Conservation (phyloP, 1,139 yeast species). For the Wickerhamiella pararugosa region DNA sequence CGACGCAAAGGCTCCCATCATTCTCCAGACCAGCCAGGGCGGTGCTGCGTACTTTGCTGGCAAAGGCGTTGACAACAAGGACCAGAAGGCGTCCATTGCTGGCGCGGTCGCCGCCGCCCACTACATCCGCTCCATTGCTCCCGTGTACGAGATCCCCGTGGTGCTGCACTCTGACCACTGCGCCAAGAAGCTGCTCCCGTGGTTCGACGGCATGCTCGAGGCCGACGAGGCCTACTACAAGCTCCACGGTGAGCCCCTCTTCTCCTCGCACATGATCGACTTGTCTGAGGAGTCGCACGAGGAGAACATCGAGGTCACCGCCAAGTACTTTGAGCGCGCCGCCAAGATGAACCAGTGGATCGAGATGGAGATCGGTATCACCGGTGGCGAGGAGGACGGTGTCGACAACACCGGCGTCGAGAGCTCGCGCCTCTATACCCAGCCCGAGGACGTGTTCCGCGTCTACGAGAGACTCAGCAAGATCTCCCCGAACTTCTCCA, state of each 20-base stretch:
- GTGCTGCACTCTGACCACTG: constrained; percentile 97
- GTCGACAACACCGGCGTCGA: constrained; percentile 93
- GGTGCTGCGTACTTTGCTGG: constrained; percentile 99
- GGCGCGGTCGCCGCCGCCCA: constrained; percentile 98
- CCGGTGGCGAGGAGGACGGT: constrained; percentile 99
- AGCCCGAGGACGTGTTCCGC: constrained; percentile 86
- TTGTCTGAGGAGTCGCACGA: constrained; percentile 94
- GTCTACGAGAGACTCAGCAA: constrained; percentile 83
- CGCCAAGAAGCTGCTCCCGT: constrained; percentile 93
- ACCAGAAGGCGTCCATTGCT: constrained; percentile 86
- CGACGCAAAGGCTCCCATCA: constrained; percentile 89
- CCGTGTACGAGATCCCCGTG: constrained; percentile 92
- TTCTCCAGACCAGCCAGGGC: constrained; percentile 95
- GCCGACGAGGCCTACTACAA: constrained; percentile 91
- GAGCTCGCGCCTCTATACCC: constrained; percentile 80
- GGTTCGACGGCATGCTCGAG: constrained; percentile 96
- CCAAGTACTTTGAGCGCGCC: constrained; percentile 87
- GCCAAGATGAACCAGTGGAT: constrained; percentile 92
- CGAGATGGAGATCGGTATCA: constrained; percentile 99
- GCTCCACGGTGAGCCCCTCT: constrained; percentile 82
- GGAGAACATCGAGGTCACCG: constrained; percentile 89
- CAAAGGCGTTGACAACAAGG: constrained; percentile 90
- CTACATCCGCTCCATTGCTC: constrained; percentile 93
- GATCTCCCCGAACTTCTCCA: constrained; percentile 95
- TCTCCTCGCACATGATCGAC: constrained; percentile 98